phyloP scores from a whole-genome alignment of 805 yeast genomes.

The Ogataea neopini region DNA sequence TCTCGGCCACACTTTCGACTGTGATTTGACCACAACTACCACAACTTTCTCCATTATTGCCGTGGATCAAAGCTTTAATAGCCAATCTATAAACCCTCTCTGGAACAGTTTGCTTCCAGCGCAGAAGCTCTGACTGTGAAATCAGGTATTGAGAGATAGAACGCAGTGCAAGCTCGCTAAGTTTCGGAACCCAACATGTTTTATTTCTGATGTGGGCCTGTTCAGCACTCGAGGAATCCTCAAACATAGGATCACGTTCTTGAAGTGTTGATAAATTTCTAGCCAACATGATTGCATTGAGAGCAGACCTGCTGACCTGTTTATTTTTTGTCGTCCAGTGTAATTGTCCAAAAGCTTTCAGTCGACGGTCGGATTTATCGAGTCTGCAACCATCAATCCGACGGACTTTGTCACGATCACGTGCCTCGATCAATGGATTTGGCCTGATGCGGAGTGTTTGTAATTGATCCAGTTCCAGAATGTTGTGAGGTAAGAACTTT shows the following conservation, averaged over 20 bases:
- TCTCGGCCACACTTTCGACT: conserved; percentile 59
- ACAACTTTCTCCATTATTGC: conserved; percentile 52
- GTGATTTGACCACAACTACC: conserved; percentile 49
- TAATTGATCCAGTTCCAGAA: conserved; percentile 46
- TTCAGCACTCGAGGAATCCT: conserved; percentile 9
- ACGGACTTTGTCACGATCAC: conserved; percentile 15
- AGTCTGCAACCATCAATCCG: conserved; percentile 27
- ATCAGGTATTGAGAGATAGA: conserved; percentile 52
- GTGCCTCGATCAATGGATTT: conserved; percentile 42
- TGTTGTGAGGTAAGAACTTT: conserved; percentile 52
- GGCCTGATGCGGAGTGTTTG: conserved; percentile 55
- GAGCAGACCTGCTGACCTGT: conserved; percentile 23
- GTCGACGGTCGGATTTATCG: conserved; percentile 17
- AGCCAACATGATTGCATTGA: conserved; percentile 28
- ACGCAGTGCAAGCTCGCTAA: conserved; percentile 50
- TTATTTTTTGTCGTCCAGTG: conserved; percentile 32
- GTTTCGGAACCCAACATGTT: conserved; percentile 41
- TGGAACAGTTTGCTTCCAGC: conserved; percentile 54
- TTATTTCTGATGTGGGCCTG: conserved; percentile 16
- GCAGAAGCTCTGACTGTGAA: conserved; percentile 52
- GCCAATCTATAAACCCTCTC: conserved; percentile 46
- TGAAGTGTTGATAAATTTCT: conserved; percentile 36
- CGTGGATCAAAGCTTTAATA: conserved; percentile 54
- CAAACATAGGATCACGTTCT: conserved; percentile 24
- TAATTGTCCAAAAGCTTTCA: conserved; percentile 29